phyloP scores from a whole-genome alignment of 2,329 filamentous ascomycete species.

The Ploettnerulaceae sp. region DNA sequence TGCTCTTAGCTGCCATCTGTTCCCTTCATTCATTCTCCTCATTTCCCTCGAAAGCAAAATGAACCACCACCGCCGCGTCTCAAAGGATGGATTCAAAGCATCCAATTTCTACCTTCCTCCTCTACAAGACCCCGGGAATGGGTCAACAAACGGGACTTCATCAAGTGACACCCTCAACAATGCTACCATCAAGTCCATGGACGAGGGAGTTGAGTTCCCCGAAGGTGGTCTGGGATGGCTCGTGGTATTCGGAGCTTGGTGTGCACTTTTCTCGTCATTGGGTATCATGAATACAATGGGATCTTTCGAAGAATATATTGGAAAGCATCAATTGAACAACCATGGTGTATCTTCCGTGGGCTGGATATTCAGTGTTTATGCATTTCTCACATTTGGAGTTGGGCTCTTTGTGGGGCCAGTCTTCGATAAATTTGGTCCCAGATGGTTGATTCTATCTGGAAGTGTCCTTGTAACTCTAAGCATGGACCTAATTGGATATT shows the following conservation, averaged over 20 bases:
- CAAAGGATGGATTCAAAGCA: not conserved
- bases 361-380: constrained; percentile 6
- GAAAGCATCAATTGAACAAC: constrained; percentile 7
- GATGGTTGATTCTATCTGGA: constrained; percentile 5
- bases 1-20: too few relatives aligned
- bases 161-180: not conserved
- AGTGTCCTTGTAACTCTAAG: not conserved
- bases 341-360: constrained; percentile 16
- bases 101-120: not conserved
- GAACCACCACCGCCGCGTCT: not conserved
- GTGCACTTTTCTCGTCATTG: not conserved
- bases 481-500: not conserved
- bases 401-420: constrained; percentile 1
- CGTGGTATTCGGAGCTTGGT: constrained; percentile 1
- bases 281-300: constrained; percentile 8
- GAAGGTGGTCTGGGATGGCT: constrained; percentile 4
- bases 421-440: not conserved
- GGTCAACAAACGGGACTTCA: not conserved
- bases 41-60: not conserved
- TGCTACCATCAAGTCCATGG: not conserved
- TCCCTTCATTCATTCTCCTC: too few relatives aligned
- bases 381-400: constrained; percentile 5
- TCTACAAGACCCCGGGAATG: not conserved
- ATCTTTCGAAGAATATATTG: constrained; percentile 5
- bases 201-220: not conserved